phyloP scores from a whole-genome alignment of 208 protist genomes.

The Leishmania turanica region DNA sequence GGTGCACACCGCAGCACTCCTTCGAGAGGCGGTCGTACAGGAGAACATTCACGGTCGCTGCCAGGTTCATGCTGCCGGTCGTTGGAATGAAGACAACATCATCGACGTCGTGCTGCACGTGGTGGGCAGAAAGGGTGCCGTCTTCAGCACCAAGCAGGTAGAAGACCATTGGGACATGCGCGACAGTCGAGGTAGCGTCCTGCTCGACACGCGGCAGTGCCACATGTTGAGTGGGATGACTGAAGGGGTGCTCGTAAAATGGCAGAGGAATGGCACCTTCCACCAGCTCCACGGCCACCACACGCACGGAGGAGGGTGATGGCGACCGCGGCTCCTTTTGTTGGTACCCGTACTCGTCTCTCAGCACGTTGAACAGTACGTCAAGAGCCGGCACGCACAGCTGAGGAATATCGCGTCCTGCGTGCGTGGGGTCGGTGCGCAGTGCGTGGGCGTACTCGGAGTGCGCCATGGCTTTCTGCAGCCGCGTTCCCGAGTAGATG shows the following conservation, averaged over 20 bases:
- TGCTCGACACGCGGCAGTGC: neutral
- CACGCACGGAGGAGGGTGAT: slow-evolving; percentile 7
- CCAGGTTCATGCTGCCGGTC: slow-evolving; percentile 74
- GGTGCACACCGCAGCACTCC: slow-evolving; percentile 26
- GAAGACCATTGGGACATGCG: slow-evolving; percentile 39
- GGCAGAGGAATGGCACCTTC: slow-evolving; percentile 47
- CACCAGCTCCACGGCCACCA: slow-evolving; percentile 75
- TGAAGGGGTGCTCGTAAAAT: slow-evolving; percentile 40
- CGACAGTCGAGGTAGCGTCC: neutral
- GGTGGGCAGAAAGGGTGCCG: slow-evolving; percentile 41
- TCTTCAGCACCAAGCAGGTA: slow-evolving; percentile 80
- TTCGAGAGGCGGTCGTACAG: slow-evolving; percentile 75
- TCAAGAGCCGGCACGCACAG: slow-evolving; percentile 40
- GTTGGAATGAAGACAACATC: slow-evolving; percentile 76
- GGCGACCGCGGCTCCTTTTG: neutral
- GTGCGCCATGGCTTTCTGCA: slow-evolving; percentile 39
- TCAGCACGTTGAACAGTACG: slow-evolving; percentile 42
- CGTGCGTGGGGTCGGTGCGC: slow-evolving; percentile 52
- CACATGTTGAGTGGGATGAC: neutral
- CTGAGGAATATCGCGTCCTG: slow-evolving; percentile 35
- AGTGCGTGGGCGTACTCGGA: slow-evolving; percentile 20
- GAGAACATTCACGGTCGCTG: slow-evolving; percentile 68
- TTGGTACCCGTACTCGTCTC: slow-evolving; percentile 14
- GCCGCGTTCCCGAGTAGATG: slow-evolving; percentile 60
- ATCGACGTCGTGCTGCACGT: slow-evolving; percentile 48